These are phyloP conservation scores for Blastobotrys persicus DNA, from an alignment of 1,139 yeast species.

Conservation along the genomic window DNA sequence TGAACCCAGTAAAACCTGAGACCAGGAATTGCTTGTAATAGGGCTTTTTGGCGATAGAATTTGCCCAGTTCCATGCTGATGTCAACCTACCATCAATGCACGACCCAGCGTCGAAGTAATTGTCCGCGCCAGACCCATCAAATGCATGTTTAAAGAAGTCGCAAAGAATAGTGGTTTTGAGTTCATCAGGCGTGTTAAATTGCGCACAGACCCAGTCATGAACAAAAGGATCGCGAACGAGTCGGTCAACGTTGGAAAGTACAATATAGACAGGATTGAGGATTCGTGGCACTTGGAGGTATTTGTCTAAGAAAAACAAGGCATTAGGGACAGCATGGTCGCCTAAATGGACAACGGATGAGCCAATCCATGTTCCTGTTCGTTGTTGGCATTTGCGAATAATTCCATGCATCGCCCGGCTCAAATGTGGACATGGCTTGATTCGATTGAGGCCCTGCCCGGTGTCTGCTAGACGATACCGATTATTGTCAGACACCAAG, in stretches of 20 bases:
- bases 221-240: slow-evolving; percentile 48
- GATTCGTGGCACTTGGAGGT: slow-evolving; percentile 70
- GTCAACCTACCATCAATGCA: slow-evolving; percentile 78
- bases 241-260: slow-evolving; percentile 50
- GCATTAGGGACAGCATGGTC: slow-evolving; percentile 81
- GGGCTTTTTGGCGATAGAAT: slow-evolving; percentile 58
- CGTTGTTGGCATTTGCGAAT: slow-evolving; percentile 57
- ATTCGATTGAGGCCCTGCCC: slow-evolving; percentile 77
- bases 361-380: slow-evolving; percentile 69
- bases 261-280: slow-evolving; percentile 64
- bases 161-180: slow-evolving; percentile 53
- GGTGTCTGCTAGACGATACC: slow-evolving; percentile 63
- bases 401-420: slow-evolving; percentile 65
- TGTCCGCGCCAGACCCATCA: slow-evolving; percentile 76
- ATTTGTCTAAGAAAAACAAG: slow-evolving; percentile 67
- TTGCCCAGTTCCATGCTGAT: slow-evolving; percentile 78
- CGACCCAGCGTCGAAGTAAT: slow-evolving; percentile 74
- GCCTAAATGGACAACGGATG: slow-evolving; percentile 71
- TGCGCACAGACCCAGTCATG: slow-evolving; percentile 52
- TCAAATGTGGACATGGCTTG: slow-evolving; percentile 63
- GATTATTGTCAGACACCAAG: slow-evolving; percentile 44
- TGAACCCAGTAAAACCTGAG: slow-evolving; percentile 74
- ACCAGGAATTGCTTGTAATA: slow-evolving; percentile 62
- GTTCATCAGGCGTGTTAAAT: slow-evolving; percentile 51
- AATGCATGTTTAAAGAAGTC: slow-evolving; percentile 75